Base-by-base conservation (phyloP, 1,139 yeast species). In the Geotrichum klebahnii region DNA sequence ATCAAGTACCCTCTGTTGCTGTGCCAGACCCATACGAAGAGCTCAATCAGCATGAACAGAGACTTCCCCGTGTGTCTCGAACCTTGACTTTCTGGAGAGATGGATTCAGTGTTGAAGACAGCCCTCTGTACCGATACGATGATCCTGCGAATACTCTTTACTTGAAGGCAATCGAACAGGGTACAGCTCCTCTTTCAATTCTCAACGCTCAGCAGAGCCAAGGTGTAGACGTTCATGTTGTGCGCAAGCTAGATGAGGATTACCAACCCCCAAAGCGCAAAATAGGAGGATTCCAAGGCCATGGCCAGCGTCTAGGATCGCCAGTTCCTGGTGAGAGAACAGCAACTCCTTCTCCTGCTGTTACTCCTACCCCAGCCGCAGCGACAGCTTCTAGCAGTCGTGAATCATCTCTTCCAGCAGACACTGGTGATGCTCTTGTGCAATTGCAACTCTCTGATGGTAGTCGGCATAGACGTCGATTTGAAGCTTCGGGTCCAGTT, bases 91-190 rank as follows among this genome's bases (percentile, higher is more conserved):
- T 92, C 66, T 92, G 98, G 98, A 82, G 82, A 60, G 94, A 92
- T 64, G 98, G 98, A 2, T 92, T 94, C 69, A 87, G 89, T 51
- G 90, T 92, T 28, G 97, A 92, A 19, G 95, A 89, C 48, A 97
- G 97, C 1, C 80, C 80, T 19, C 74, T 92, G 54, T 83, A 79
- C 67, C 75, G 95, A 53, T 92, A 89, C 64, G 97, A 92, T 61
- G 97, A 92, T 66, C 96, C 96, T 5, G 80, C 77, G 22, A 92
- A 92, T 64, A 81, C 82, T 46, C 78, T 76, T 45, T 84, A 86
- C 56, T 73, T 94, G 59, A 78, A 81, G 57, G 95, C 90, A 59
- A 77, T 92, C 67, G 85, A 87, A 62, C 79, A 82, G 53, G 98
- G 98, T 3, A 77, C 95, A 56, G 99, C 96, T 0, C 99, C 99